Evolutionary conservation across 345 rosid species (phyloP).

Genomic region (Gynandropsis gynandra): DNA sequence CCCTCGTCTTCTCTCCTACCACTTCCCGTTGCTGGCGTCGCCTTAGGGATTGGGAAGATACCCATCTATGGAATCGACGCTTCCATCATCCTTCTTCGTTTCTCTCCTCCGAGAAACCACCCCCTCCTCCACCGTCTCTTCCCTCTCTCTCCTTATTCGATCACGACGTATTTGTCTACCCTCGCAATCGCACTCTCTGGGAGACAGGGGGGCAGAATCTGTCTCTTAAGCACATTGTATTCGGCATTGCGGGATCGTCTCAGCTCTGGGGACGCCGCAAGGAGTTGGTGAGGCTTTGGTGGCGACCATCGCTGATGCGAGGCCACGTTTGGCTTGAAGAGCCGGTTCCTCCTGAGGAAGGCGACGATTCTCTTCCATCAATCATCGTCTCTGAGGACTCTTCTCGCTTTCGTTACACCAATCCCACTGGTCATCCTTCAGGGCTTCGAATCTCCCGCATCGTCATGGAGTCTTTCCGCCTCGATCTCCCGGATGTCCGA

Average conservation of each 20-base stretch:
- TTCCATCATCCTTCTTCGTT: constrained; percentile 17
- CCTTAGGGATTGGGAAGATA: constrained; percentile 45
- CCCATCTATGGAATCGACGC: constrained; percentile 26
- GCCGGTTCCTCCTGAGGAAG: constrained; percentile 31
- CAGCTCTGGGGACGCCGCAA: constrained; percentile 71
- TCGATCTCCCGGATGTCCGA: constrained; percentile 48
- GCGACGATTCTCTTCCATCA: constrained; percentile 57
- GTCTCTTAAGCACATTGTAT: constrained; percentile 47
- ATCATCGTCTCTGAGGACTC: constrained; percentile 76
- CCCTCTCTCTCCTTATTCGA: constrained; percentile 9
- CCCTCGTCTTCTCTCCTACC: constrained; percentile 65
- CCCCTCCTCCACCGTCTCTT: constrained; percentile 25
- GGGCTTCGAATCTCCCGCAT: constrained; percentile 87
- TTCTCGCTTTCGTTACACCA: constrained; percentile 83
- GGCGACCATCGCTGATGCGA: constrained; percentile 63
- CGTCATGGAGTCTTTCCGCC: constrained; percentile 58
- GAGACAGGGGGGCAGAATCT: constrained; percentile 24
- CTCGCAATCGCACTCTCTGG: constrained; percentile 37
- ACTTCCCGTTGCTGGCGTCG: constrained; percentile 50
- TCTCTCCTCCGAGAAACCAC: constrained; percentile 11
- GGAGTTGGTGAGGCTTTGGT: constrained; percentile 84
- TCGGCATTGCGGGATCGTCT: constrained; percentile 89
- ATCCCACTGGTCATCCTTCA: constrained; percentile 88
- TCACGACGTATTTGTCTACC: constrained; percentile 12
- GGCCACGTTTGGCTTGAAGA: constrained; percentile 92